A percentile compares a stretch with the other conserved stretches of the same genome.
These are phyloP conservation scores for Mucor racemosus DNA, from an alignment of 371 early-diverging fungal species.

Conservation along the genomic window DNA sequence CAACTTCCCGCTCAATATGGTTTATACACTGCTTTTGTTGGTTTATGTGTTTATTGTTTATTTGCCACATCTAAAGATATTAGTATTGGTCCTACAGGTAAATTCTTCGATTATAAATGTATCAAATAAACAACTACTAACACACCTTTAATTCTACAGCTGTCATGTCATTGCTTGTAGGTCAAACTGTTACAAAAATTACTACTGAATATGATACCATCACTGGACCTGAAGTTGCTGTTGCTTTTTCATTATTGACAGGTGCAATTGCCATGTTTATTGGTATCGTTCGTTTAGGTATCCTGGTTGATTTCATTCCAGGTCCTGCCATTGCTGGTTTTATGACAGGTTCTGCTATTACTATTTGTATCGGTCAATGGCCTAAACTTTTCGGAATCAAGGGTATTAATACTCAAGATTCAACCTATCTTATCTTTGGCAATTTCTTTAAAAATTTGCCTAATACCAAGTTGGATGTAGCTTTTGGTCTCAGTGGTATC, in stretches of 20 bases:
- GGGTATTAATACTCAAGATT: conserved; percentile 65
- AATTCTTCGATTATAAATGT: background rate
- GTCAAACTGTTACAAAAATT: conserved; percentile 64
- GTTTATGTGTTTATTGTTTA: conserved; percentile 77
- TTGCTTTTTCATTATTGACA: conserved; percentile 61
- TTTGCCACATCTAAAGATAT: conserved; percentile 90
- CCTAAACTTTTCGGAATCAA: conserved; percentile 78
- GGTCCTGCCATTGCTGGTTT: conserved; percentile 72
- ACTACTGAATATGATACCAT: conserved; percentile 37
- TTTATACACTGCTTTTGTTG: conserved; percentile 79
- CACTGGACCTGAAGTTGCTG: conserved; percentile 55
- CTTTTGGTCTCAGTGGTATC: conserved; percentile 56
- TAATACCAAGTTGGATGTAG: conserved; percentile 54
- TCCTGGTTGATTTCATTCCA: conserved; percentile 91
- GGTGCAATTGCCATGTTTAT: conserved; percentile 71
- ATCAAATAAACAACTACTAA: background rate
- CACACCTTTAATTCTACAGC: conserved; percentile 36
- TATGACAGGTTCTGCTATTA: conserved; percentile 79
- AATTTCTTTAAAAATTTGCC: conserved; percentile 57
- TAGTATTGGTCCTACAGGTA: conserved; percentile 84
- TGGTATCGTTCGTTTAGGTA: conserved; percentile 80
- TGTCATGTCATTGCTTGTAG: conserved; percentile 81
- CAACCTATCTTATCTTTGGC: conserved; percentile 60
- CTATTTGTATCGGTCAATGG: conserved; percentile 79
- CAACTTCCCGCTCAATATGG: conserved; percentile 84